Evolutionary conservation across 495 filamentous ascomycete species (phyloP).

Genomic region (Penicillium lagena): DNA sequence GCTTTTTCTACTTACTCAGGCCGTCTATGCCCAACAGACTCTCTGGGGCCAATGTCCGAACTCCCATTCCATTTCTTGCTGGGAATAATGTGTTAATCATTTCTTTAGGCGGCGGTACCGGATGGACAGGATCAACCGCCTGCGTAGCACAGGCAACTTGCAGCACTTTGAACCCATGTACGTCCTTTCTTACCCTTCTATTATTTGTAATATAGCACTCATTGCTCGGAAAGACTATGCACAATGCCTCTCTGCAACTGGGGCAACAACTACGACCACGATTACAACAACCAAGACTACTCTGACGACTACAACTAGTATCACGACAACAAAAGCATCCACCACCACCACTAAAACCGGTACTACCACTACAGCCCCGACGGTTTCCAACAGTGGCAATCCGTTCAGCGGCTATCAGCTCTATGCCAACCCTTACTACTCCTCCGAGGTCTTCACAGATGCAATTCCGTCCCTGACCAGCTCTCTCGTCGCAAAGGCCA

Average conservation of each 20-base stretch:
- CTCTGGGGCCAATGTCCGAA: slow-evolving; percentile 6
- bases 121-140: slow-evolving; percentile 4
- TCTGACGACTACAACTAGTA: background rate
- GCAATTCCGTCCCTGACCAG: slow-evolving; percentile 46
- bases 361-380: background rate
- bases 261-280: background rate
- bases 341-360: background rate
- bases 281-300: background rate
- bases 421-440: slow-evolving; percentile 54
- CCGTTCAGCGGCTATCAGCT: slow-evolving; percentile 47
- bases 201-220: background rate
- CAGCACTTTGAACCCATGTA: slow-evolving; percentile 7
- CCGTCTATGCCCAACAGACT: slow-evolving; percentile 3
- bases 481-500: slow-evolving; percentile 30
- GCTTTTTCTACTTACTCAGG: background rate
- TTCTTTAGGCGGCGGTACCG: slow-evolving; percentile 7
- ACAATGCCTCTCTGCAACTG: slow-evolving; percentile 4
- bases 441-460: slow-evolving; percentile 44
- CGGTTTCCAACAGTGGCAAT: slow-evolving; percentile 22
- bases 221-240: slow-evolving; percentile 3
- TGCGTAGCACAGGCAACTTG: slow-evolving; percentile 7
- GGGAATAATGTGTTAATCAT: background rate
- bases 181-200: background rate
- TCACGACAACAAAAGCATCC: slow-evolving; percentile 1
- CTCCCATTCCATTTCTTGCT: background rate